These are phyloP conservation scores for Petunia axillaris DNA, from an alignment of 257 asterid genomes.

Conservation along the genomic window DNA sequence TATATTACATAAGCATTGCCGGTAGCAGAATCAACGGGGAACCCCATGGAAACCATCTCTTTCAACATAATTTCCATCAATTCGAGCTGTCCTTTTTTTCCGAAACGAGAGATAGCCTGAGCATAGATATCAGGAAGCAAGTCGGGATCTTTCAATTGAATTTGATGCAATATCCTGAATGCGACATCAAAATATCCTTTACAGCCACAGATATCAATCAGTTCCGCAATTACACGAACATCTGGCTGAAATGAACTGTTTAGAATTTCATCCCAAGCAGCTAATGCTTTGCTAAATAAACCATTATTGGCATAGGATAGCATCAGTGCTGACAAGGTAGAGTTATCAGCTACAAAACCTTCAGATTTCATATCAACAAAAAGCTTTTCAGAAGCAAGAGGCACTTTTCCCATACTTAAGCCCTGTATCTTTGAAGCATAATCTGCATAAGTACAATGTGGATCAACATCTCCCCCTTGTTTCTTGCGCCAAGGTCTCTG, in stretches of 20 bases:
- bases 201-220: constrained; percentile 55
- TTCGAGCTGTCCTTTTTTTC: constrained; percentile 72
- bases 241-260: constrained; percentile 58
- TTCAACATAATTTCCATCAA: constrained; percentile 67
- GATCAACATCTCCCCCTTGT: background rate
- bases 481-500: constrained; percentile 3
- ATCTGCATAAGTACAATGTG: background rate
- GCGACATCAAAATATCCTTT: constrained; percentile 50
- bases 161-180: constrained; percentile 50
- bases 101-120: constrained; percentile 58
- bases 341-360: constrained; percentile 32
- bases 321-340: constrained; percentile 50
- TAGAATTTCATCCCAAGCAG: constrained; percentile 64
- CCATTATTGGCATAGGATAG: constrained; percentile 55
- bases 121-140: constrained; percentile 45
- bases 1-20: constrained; percentile 83
- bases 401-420: constrained; percentile 34
- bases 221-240: constrained; percentile 49
- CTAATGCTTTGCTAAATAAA: constrained; percentile 47
- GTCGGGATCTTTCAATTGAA: constrained; percentile 45
- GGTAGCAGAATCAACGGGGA: constrained; percentile 57
- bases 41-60: constrained; percentile 76
- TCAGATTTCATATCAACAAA: constrained; percentile 36
- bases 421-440: constrained; percentile 30
- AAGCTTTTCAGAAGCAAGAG: constrained; percentile 36